Evolutionary conservation across 1,284 basidiomycete genomes (phyloP).

Genomic region (Cryptococcus wingfieldii): DNA sequence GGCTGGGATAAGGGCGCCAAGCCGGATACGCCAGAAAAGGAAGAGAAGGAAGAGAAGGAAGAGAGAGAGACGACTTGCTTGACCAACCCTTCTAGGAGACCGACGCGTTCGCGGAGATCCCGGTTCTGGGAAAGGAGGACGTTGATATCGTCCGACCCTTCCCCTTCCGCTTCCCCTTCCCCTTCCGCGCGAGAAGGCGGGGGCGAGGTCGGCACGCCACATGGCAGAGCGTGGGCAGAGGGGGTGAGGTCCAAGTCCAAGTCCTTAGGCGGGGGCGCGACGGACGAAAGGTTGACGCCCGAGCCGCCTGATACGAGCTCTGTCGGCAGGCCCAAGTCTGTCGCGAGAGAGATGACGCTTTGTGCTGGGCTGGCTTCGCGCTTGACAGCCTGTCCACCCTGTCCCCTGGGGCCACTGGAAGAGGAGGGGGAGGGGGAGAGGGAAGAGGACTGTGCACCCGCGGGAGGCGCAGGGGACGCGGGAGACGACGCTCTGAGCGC

Average conservation of each 20-base stretch:
- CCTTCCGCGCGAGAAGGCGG: neutral
- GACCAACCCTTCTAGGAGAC: constrained; percentile 40
- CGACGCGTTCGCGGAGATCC: constrained; percentile 33
- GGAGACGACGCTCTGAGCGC: constrained; percentile 20
- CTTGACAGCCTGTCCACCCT: constrained; percentile 6
- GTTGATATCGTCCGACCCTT: neutral
- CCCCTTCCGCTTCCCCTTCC: no score
- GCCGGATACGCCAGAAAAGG: no score
- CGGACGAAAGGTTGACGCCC: constrained; percentile 38
- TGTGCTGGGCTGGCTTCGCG: constrained; percentile 34
- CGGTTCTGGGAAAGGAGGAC: constrained; percentile 34
- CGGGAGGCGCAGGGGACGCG: neutral
- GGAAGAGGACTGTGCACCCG: neutral
- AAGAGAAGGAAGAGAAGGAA: constrained; percentile 10
- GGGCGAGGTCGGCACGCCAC: no score
- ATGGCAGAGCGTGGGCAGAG: no score
- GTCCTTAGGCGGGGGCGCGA: constrained; percentile 37
- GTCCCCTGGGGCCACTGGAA: no score
- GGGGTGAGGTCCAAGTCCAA: constrained; percentile 11
- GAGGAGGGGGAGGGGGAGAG: no score
- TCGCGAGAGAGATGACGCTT: constrained; percentile 33
- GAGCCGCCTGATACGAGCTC: constrained; percentile 29
- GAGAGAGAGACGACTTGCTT: constrained; percentile 41
- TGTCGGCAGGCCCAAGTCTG: constrained; percentile 34
- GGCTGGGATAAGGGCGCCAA: neutral